phyloP scores from a whole-genome alignment of 1,284 basidiomycete species.

The Exobasidium cylindrosporum region DNA sequence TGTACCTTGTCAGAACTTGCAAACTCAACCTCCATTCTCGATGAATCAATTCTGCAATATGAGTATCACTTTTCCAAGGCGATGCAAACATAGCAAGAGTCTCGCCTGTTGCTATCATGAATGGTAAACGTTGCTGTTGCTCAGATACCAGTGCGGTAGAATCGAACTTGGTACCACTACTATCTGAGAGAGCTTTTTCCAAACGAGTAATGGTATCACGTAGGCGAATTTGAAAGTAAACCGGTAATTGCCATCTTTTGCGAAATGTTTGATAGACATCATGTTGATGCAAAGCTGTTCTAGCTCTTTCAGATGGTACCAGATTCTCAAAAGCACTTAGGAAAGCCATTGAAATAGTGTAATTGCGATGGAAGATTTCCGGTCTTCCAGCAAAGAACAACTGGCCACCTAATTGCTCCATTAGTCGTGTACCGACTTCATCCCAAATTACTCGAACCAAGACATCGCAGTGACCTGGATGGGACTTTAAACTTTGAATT shows the following conservation, averaged over 20 bases:
- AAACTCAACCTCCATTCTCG: constrained; percentile 49
- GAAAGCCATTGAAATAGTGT: constrained; percentile 77
- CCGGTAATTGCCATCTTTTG: constrained; percentile 86
- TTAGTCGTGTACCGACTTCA: constrained; percentile 72
- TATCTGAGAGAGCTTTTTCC: constrained; percentile 64
- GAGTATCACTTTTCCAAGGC: constrained; percentile 36
- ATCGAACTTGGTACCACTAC: neutral
- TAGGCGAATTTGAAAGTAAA: constrained; percentile 97
- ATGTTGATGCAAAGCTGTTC: neutral
- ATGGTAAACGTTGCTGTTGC: neutral
- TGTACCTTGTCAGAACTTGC: constrained; percentile 46
- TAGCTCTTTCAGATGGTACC: constrained; percentile 65
- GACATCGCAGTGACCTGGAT: constrained; percentile 26
- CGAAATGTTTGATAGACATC: neutral
- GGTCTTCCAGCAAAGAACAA: constrained; percentile 89
- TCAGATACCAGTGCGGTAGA: neutral
- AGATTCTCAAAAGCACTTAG: constrained; percentile 77
- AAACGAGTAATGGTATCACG: constrained; percentile 80
- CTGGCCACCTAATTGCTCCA: constrained; percentile 74
- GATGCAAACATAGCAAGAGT: constrained; percentile 26
- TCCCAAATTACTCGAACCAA: constrained; percentile 75
- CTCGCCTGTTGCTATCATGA: constrained; percentile 21
- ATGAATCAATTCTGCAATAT: constrained; percentile 35
- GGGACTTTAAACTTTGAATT: neutral
- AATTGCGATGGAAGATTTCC: constrained; percentile 76